phyloP scores from a whole-genome alignment of 2,329 filamentous ascomycete genomes.

The Fusarium devonianum region DNA sequence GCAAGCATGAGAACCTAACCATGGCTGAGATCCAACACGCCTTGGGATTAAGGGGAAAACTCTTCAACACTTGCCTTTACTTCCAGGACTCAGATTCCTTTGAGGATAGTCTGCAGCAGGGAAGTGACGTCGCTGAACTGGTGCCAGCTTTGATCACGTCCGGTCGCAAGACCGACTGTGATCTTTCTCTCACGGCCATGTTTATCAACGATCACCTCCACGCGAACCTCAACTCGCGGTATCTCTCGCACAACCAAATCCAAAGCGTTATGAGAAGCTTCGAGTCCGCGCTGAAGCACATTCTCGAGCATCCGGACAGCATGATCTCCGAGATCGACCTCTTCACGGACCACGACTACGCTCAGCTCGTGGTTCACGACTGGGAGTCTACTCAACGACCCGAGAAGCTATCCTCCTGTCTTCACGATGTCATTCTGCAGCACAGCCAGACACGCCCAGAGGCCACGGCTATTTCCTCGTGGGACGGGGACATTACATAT shows the following conservation, averaged over 20 bases:
- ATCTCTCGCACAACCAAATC: slow-evolving; percentile 53
- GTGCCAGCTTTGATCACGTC: slow-evolving; percentile 27
- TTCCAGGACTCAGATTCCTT: slow-evolving; percentile 52
- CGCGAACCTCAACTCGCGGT: slow-evolving; percentile 54
- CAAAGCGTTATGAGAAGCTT: slow-evolving; percentile 60
- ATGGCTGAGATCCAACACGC: slow-evolving; percentile 57
- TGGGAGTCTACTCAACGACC: slow-evolving; percentile 50
- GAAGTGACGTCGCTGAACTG: background rate
- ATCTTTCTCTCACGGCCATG: slow-evolving; percentile 55
- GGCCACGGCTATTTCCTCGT: slow-evolving; percentile 52
- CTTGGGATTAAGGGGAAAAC: slow-evolving; percentile 51
- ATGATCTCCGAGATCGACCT: slow-evolving; percentile 57
- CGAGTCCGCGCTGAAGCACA: slow-evolving; percentile 57
- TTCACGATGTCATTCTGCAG: slow-evolving; percentile 55
- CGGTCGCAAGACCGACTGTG: slow-evolving; percentile 53
- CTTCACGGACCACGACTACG: slow-evolving; percentile 63
- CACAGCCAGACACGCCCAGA: slow-evolving; percentile 51
- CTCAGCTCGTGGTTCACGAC: slow-evolving; percentile 62
- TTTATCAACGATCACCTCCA: slow-evolving; percentile 52
- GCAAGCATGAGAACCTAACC: slow-evolving; percentile 53
- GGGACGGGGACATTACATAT: slow-evolving; percentile 56
- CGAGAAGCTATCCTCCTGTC: slow-evolving; percentile 50
- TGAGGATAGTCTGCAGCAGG: background rate
- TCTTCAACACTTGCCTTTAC: slow-evolving; percentile 61
- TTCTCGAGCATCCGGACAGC: slow-evolving; percentile 52